Percentiles rank a stretch among this genome's conserved stretches.
phyloP scores from a whole-genome alignment of 129 eudicot genomes.

The Kitagawia praeruptora region DNA sequence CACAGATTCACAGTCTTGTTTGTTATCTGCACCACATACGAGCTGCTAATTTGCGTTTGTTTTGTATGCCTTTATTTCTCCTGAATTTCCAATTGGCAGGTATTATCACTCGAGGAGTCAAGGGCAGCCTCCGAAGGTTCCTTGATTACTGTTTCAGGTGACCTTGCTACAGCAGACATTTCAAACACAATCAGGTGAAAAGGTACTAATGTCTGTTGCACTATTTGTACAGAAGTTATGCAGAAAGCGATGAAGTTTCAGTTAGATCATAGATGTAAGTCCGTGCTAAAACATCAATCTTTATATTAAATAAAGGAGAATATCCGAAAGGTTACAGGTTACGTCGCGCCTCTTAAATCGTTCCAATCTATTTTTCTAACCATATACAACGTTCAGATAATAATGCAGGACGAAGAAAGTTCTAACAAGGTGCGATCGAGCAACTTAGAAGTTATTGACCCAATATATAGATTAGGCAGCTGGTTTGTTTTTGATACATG shows the following conservation, averaged over 20 bases:
- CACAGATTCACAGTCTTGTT: constrained; percentile 40
- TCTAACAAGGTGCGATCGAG: constrained; percentile 25
- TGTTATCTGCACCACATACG: constrained; percentile 26
- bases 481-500: constrained; percentile 28
- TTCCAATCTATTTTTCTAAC: too few species aligned
- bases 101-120: constrained; percentile 35
- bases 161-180: constrained; percentile 36
- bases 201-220: constrained; percentile 3
- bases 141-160: constrained; percentile 35
- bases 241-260: too few species aligned
- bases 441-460: constrained; percentile 22
- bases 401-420: constrained; percentile 24
- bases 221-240: not conserved
- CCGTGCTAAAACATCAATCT: not conserved
- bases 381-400: not conserved
- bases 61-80: constrained; percentile 31
- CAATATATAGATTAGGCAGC: constrained; percentile 30
- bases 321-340: too few species aligned
- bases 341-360: too few species aligned
- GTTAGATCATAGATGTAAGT: not conserved
- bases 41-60: constrained; percentile 27
- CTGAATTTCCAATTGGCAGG: constrained; percentile 35
- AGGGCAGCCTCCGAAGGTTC: constrained; percentile 41
- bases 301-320: too few species aligned
- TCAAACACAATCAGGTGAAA: constrained; percentile 4